These are phyloP conservation scores for Populus euphratica DNA, from an alignment of 345 rosid genomes.

Conservation along the genomic window DNA sequence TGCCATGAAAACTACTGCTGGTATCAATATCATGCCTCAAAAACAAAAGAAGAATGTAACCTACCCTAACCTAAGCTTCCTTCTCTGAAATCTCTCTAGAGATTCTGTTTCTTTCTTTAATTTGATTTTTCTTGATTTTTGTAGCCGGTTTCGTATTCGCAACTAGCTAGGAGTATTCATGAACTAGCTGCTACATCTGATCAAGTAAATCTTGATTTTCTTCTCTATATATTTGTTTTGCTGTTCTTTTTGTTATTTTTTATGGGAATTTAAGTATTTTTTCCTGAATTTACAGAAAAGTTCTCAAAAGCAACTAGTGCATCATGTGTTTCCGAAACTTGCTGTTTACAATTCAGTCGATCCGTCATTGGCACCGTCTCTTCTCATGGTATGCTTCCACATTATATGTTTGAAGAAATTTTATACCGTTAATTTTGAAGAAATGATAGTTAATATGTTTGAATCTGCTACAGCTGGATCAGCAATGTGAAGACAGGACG, in stretches of 20 bases:
- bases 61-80: not conserved
- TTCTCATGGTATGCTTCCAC: conserved; percentile 72
- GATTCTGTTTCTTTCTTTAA: too few relatives aligned
- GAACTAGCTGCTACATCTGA: conserved; percentile 94
- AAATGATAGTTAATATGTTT: conserved; percentile 1
- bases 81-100: not conserved
- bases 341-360: conserved; percentile 98
- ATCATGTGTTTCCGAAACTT: conserved; percentile 92
- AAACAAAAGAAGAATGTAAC: conserved; percentile 64
- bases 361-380: conserved; percentile 97
- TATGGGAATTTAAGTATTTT: conserved; percentile 9
- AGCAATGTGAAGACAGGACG: conserved; percentile 93
- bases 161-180: conserved; percentile 97
- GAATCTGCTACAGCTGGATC: conserved; percentile 66
- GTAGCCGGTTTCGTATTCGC: conserved; percentile 96
- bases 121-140: conserved; percentile 6
- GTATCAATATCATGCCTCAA: conserved; percentile 64
- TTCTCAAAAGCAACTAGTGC: conserved; percentile 85
- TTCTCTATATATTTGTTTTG: not conserved
- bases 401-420: conserved; percentile 1
- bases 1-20: conserved; percentile 61
- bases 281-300: conserved; percentile 51
- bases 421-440: not conserved
- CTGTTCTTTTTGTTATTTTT: conserved; percentile 1
- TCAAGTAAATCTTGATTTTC: conserved; percentile 49